Evolutionary conservation across 179 eudicot species (phyloP), one percentile per base, ranked within the genome.

Genomic region (Silene coronaria): DNA sequence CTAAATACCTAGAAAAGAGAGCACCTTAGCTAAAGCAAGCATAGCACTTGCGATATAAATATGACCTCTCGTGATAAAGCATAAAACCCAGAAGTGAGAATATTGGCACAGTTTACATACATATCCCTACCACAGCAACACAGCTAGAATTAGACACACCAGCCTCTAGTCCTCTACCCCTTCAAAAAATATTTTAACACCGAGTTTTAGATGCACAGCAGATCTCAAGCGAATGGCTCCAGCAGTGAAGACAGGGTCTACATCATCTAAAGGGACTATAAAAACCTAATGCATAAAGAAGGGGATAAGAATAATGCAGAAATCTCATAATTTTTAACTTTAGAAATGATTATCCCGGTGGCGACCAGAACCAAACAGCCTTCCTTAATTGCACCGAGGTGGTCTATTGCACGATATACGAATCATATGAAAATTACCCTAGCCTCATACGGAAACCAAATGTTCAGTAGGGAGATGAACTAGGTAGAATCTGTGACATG

Each of bases 161-260:
- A 66, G 4, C 34, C 46, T 68, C 17, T 21, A 45, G 24, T 2
- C 53, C 13, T 38, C 17, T 21, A 45, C 46, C 6, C 53, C 13
- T 38, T 34, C 57, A 68, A 51, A 67, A 36, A 21, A 3, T 10
- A 12, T 19, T 9, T 11, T n/a, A 48, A 38, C 51, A n/a, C 26
- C 11, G 27, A 67, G 71, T 19, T 19, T 21, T 10, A 28, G 19
- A 42, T 22, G 14, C 48, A 67, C n/a, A 22, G 70, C 51, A 21
- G 70, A 67, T 30, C 22, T 13, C 21, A 36, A 24, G 38, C 42
- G n/a, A 32, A 6, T n/a, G n/a, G 28, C 72, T 68, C 42, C 57
- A 22, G 72, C 55, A 38, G 16, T 34, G 51, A 36, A 67, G 71
- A 34, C 51, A 67, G 71, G 71, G 2, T 67, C 71, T 67, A 36